Evolutionary conservation across 306 rosid species (phyloP).

Genomic region (Medicago truncatula): DNA sequence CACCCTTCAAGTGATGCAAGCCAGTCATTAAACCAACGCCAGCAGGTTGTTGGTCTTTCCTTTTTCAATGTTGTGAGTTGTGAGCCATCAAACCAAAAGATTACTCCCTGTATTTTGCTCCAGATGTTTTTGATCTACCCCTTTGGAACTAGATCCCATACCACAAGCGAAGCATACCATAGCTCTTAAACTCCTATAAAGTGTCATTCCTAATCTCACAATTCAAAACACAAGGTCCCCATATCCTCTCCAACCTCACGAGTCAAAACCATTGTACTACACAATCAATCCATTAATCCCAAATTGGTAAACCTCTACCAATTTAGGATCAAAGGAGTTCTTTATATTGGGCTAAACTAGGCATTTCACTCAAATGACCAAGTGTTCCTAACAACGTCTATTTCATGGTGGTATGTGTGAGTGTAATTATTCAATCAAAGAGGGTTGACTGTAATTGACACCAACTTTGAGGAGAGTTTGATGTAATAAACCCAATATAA

Average conservation of each 20-base stretch:
- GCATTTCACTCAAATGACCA: constrained; percentile 11
- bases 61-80: neutral
- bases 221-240: constrained; percentile 6
- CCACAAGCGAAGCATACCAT: constrained; percentile 4
- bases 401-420: neutral
- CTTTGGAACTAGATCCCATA: neutral
- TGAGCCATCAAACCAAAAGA: constrained; percentile 8
- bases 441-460: constrained; percentile 20
- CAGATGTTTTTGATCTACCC: neutral
- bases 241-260: neutral
- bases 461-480: constrained; percentile 18
- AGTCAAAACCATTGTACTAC: constrained; percentile 2
- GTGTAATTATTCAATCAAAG: constrained; percentile 12
- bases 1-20: too few relatives aligned
- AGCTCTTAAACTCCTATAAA: constrained; percentile 3
- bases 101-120: neutral
- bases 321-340: too few relatives aligned
- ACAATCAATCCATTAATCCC: neutral
- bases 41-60: neutral
- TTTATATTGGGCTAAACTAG: constrained; percentile 1
- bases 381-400: neutral
- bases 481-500: constrained; percentile 12
- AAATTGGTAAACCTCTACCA: constrained; percentile 1
- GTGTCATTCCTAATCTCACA: neutral
- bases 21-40: neutral